These are phyloP conservation scores for Candida quercuum DNA, from an alignment of 805 yeast genomes.

Conservation along the genomic window DNA sequence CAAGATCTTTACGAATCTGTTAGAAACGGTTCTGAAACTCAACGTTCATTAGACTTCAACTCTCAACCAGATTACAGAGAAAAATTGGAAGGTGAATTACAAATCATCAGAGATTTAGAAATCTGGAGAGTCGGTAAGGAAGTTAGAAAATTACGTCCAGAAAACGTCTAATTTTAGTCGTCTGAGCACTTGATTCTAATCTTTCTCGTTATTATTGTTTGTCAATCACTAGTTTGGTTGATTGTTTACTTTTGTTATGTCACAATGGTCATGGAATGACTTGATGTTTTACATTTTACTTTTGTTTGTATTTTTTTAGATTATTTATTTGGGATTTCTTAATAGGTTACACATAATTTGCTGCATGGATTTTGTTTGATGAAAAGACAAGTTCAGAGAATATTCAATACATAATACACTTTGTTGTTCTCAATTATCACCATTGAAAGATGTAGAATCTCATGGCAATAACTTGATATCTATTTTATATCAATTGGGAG, in stretches of 20 bases:
- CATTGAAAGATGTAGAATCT: too few relatives aligned
- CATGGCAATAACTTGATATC: too few relatives aligned
- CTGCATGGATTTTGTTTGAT: slow-evolving; percentile 35
- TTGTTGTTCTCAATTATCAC: background rate
- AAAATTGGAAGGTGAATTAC: slow-evolving; percentile 88
- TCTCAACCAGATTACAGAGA: slow-evolving; percentile 97
- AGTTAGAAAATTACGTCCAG: slow-evolving; percentile 99
- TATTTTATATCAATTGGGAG: too few relatives aligned
- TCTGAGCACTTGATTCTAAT: slow-evolving; percentile 1
- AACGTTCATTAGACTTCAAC: slow-evolving; percentile 98
- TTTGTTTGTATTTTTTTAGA: slow-evolving; percentile 15
- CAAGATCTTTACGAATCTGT: slow-evolving; percentile 92
- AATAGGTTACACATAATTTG: slow-evolving; percentile 12
- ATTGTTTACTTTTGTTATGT: slow-evolving; percentile 11
- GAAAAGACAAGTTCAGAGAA: slow-evolving; percentile 33
- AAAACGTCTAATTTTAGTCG: slow-evolving; percentile 68
- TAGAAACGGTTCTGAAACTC: slow-evolving; percentile 94
- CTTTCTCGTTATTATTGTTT: slow-evolving; percentile 2
- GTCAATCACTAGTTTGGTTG: slow-evolving; percentile 14
- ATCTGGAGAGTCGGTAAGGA: slow-evolving; percentile 99
- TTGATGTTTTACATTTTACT: slow-evolving; percentile 8
- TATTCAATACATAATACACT: too few relatives aligned
- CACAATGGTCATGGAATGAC: slow-evolving; percentile 27
- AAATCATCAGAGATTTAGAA: slow-evolving; percentile 93
- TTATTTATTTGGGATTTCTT: slow-evolving; percentile 8